Evolutionary conservation across 1,284 basidiomycete species (phyloP), one percentile per base, ranked within the genome.

Genomic region (Cutaneotrichosporon sp.): DNA sequence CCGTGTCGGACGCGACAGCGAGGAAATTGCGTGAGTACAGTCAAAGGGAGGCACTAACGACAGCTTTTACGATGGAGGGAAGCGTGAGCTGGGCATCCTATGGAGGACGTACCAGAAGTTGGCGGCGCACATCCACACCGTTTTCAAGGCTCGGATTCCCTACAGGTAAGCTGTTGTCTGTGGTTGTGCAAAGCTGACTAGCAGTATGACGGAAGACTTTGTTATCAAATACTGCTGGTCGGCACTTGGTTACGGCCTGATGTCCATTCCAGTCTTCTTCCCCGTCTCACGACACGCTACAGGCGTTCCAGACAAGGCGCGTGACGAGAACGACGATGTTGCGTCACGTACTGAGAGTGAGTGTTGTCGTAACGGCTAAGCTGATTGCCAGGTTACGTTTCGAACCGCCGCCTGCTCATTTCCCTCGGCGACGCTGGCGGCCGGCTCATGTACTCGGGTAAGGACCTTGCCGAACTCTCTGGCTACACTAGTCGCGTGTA

Each of bases 221-320:
- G 89, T 96, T 10, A 92, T 95, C 83, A 95, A 96, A 78, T 96
- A 96, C 76, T 82, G 92, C 11, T 96, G 93, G 92, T 92, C 90
- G 26, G 93, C 92, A 0, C 88, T 89, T 8, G 92, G 92, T 0
- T 96, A 95, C 76, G 86, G 86, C 6, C 84, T 97, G 32, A 96
- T 96, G 74, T 91, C 91, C 5, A 89, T 96, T 8, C 93, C 93
- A 0, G 84, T 95, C 18, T 82, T 95, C 55, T 88, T 90, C 71
- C 73, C 76, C 1, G 72, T 64, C 11, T 70, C 64, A 32, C 65
- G 63, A 21, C 66, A 70, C 3, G 68, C 65, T 22, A 18, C 36
- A 18, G 13, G 65, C 3, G 30, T 40, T 21, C 49, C 9, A 14
- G 58, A 26, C 22, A 26, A 21, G 8, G 11, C 53, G 5, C 26